Conservation (phyloP, 208 protist species). For the Crithidia sp. region DNA sequence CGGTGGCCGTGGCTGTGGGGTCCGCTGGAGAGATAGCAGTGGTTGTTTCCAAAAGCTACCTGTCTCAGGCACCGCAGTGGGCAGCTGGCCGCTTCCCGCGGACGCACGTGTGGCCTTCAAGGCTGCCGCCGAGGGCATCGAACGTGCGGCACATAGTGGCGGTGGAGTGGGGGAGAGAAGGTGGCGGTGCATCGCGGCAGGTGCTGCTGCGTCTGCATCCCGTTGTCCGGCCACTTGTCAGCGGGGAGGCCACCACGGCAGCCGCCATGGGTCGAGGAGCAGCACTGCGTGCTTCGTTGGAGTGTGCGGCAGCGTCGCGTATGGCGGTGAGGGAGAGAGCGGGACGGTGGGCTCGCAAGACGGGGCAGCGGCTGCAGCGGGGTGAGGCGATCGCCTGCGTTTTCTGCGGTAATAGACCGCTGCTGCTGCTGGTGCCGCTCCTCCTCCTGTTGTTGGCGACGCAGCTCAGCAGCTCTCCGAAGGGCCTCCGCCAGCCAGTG, state of each 20-base stretch:
- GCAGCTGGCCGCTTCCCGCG: background rate
- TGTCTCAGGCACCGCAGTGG: background rate
- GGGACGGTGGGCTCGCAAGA: background rate
- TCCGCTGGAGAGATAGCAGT: conserved; percentile 4
- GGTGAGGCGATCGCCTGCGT: background rate
- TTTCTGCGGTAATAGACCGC: background rate
- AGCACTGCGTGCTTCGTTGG: background rate
- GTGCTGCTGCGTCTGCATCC: background rate
- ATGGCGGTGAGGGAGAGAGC: background rate
- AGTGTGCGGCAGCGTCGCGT: background rate
- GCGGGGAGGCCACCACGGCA: background rate
- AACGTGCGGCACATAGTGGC: no score
- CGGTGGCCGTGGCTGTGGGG: background rate
- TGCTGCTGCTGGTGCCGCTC: background rate
- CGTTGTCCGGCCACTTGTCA: background rate
- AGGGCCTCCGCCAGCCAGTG: conserved; percentile 10
- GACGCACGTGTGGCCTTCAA: no score
- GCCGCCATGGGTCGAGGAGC: background rate
- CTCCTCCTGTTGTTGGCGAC: background rate
- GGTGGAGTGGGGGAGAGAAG: no score
- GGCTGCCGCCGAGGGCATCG: no score
- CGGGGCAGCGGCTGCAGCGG: conserved; percentile 8
- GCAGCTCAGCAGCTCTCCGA: background rate
- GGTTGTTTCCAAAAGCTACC: conserved; percentile 10
- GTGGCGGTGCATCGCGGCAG: no score